Conservation (phyloP, 208 protist species). For the Trypanosomatidae sp. region DNA sequence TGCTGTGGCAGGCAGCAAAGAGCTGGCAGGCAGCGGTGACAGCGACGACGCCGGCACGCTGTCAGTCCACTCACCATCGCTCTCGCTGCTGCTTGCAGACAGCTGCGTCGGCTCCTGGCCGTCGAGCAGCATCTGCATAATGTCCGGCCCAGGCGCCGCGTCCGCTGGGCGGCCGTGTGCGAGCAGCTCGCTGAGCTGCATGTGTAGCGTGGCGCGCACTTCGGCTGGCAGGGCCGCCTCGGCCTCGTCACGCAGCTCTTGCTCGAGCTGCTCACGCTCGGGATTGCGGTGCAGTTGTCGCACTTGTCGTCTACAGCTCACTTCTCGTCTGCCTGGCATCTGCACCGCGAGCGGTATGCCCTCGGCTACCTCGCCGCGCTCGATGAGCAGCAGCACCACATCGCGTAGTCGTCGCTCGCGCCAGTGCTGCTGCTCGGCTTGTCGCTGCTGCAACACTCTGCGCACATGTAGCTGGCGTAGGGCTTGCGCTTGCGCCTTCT, state of each 20-base stretch:
- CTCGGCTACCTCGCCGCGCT: constrained; percentile 19
- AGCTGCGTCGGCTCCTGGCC: constrained; percentile 11
- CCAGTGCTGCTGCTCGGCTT: constrained; percentile 21
- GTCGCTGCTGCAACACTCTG: constrained; percentile 4
- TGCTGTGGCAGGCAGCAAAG: too few species aligned
- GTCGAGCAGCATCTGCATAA: constrained; percentile 38
- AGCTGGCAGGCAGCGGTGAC: not conserved
- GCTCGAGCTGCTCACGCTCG: constrained; percentile 6
- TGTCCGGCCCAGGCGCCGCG: constrained; percentile 18
- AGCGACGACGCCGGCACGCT: constrained; percentile 5
- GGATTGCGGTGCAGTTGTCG: constrained; percentile 6
- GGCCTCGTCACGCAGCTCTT: too few species aligned
- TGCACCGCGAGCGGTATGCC: constrained; percentile 27
- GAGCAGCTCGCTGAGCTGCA: constrained; percentile 13
- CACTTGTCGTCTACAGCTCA: constrained; percentile 5
- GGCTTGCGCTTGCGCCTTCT: not conserved
- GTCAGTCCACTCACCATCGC: constrained; percentile 3
- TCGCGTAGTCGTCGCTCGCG: constrained; percentile 22
- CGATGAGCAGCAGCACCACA: constrained; percentile 26
- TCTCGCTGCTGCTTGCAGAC: constrained; percentile 5
- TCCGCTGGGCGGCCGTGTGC: constrained; percentile 17
- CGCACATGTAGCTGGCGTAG: constrained; percentile 8
- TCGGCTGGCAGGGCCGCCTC: constrained; percentile 8
- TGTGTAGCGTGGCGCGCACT: constrained; percentile 6
- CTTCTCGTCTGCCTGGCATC: constrained; percentile 10